Percentiles rank a stretch among this genome's conserved stretches.
Conservation (phyloP, 768 basidiomycete genomes). For the Flagelloscypha sp. region DNA sequence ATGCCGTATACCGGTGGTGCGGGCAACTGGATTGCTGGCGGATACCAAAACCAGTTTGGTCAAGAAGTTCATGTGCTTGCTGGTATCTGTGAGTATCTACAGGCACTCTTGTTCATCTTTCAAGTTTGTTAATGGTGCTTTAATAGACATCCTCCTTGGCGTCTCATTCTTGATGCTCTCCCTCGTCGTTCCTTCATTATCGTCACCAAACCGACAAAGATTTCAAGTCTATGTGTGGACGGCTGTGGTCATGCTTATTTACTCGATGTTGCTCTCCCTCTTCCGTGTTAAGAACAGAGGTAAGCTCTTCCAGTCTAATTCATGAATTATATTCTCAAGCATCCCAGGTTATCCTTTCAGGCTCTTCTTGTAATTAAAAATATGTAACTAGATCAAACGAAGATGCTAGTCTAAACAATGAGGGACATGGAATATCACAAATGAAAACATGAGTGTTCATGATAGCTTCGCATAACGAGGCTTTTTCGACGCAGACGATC, state of each 20-base stretch:
- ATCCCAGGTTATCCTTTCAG: slow-evolving; percentile 71
- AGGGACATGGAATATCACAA: slow-evolving; percentile 2
- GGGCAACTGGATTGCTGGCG: slow-evolving; percentile 77
- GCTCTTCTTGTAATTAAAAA: slow-evolving; percentile 46
- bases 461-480: slow-evolving; percentile 61
- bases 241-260: slow-evolving; percentile 70
- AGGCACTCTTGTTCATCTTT: slow-evolving; percentile 1
- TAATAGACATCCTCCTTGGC: slow-evolving; percentile 75
- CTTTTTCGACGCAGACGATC: slow-evolving; percentile 44
- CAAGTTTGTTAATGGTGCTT: slow-evolving; percentile 7
- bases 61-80: slow-evolving; percentile 88
- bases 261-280: slow-evolving; percentile 77
- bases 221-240: slow-evolving; percentile 88
- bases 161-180: slow-evolving; percentile 75
- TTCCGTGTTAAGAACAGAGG: slow-evolving; percentile 91
- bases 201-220: slow-evolving; percentile 67
- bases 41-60: slow-evolving; percentile 86
- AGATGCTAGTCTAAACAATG: slow-evolving; percentile 5
- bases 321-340: slow-evolving; percentile 3
- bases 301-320: slow-evolving; percentile 21
- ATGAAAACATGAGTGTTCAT: background rate
- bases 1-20: slow-evolving; percentile 59
- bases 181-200: slow-evolving; percentile 70
- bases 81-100: slow-evolving; percentile 62
- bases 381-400: slow-evolving; percentile 12